A percentile compares a stretch with the other conserved stretches of the same genome.
Evolutionary conservation across 371 early-diverging fungal species (phyloP).

Genomic region (Chytridium lagenaria): DNA sequence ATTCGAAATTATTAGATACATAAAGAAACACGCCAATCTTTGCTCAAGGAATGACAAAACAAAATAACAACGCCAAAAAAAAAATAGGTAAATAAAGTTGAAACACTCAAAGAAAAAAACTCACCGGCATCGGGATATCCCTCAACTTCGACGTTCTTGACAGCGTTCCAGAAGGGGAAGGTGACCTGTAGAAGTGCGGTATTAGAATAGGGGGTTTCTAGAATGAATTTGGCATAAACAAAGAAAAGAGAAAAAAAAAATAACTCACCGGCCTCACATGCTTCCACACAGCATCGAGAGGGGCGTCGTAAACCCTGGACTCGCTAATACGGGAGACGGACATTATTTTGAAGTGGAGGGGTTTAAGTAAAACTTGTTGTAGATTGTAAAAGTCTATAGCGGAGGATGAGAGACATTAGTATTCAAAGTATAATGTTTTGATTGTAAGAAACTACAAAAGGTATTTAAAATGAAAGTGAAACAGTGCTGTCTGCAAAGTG

Average conservation of each 20-base stretch:
- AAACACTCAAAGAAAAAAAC: neutral
- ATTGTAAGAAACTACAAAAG: too few relatives aligned
- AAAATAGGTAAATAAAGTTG: neutral
- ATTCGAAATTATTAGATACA: neutral
- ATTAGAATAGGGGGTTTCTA: too few relatives aligned
- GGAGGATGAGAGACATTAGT: neutral
- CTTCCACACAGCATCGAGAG: neutral
- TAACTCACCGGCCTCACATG: conserved; percentile 2
- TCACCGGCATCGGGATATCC: conserved; percentile 43
- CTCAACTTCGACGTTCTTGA: conserved; percentile 34
- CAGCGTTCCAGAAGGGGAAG: conserved; percentile 38
- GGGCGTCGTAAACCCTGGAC: conserved; percentile 4
- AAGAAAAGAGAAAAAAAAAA: too few relatives aligned
- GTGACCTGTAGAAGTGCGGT: conserved; percentile 22
- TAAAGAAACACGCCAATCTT: neutral
- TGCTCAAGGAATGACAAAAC: too few relatives aligned
- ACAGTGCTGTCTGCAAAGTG: too few relatives aligned
- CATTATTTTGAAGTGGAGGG: neutral
- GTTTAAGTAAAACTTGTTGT: neutral
- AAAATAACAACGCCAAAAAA: too few relatives aligned
- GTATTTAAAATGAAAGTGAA: too few relatives aligned
- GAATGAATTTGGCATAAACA: too few relatives aligned
- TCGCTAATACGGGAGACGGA: neutral
- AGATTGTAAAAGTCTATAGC: neutral
- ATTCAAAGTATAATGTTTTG: neutral